phyloP scores from a whole-genome alignment of 805 yeast species.

The Maudiozyma barnettii region DNA sequence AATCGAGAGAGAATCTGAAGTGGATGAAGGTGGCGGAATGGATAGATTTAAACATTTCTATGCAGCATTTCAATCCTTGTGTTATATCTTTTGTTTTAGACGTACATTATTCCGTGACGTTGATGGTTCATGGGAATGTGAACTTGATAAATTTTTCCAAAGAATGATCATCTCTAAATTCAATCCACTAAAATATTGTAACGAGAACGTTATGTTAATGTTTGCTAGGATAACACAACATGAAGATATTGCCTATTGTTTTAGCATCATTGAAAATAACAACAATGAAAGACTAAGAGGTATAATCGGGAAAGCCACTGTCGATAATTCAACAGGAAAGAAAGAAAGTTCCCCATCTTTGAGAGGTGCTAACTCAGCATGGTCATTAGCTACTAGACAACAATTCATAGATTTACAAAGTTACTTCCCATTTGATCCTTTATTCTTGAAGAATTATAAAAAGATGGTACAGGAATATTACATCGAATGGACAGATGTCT shows the following conservation, averaged over 20 bases:
- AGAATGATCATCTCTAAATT: conserved; percentile 77
- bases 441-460: conserved; percentile 57
- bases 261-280: conserved; percentile 84
- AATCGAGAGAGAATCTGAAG: conserved; percentile 76
- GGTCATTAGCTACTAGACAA: conserved; percentile 51
- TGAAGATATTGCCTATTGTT: conserved; percentile 86
- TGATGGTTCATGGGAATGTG: conserved; percentile 60
- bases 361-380: conserved; percentile 20
- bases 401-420: conserved; percentile 85
- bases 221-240: conserved; percentile 89
- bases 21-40: conserved; percentile 63
- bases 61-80: conserved; percentile 80
- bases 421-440: conserved; percentile 95
- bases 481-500: conserved; percentile 79
- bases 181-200: conserved; percentile 88
- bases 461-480: conserved; percentile 44
- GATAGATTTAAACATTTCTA: conserved; percentile 83
- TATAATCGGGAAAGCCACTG: conserved; percentile 29
- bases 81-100: conserved; percentile 88
- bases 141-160: conserved; percentile 78
- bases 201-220: conserved; percentile 85
- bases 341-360: conserved; percentile 13
- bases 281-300: conserved; percentile 42
- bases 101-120: conserved; percentile 45
- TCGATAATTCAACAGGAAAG: background rate